Evolutionary conservation across 148 eudicot species (phyloP).

Genomic region (Rhododendron vialii): DNA sequence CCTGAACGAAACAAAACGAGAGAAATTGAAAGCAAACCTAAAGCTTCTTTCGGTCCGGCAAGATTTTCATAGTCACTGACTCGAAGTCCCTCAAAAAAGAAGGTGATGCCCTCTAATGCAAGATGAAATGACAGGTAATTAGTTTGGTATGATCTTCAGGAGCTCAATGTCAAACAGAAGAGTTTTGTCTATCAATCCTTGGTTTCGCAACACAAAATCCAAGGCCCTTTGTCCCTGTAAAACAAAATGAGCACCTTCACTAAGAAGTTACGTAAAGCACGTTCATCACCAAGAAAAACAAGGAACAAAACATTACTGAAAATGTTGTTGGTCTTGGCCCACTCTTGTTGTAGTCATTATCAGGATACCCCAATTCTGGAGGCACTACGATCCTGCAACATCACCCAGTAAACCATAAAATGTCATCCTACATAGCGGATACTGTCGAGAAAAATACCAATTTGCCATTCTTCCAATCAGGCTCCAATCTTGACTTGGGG

Average conservation of each 20-base stretch:
- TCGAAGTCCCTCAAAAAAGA: background rate
- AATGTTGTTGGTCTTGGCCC: slow-evolving; percentile 96
- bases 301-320: slow-evolving; percentile 44
- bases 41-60: background rate
- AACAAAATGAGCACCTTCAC: slow-evolving; percentile 10
- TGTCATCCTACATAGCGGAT: background rate
- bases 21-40: background rate
- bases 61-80: background rate
- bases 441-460: background rate
- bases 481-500: background rate
- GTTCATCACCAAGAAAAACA: background rate
- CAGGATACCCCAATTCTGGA: slow-evolving; percentile 94
- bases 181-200: slow-evolving; percentile 94
- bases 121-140: slow-evolving; percentile 14
- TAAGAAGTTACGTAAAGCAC: background rate
- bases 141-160: slow-evolving; percentile 61
- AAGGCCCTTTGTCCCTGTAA: slow-evolving; percentile 89
- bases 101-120: background rate
- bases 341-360: slow-evolving; percentile 67
- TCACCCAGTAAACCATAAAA: slow-evolving; percentile 1
- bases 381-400: slow-evolving; percentile 87
- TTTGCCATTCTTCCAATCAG: background rate
- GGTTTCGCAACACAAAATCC: slow-evolving; percentile 88
- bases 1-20: background rate
- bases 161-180: slow-evolving; percentile 97